phyloP scores from a whole-genome alignment of 2,329 filamentous ascomycete genomes.

The Paraconiothyrium brasiliense region DNA sequence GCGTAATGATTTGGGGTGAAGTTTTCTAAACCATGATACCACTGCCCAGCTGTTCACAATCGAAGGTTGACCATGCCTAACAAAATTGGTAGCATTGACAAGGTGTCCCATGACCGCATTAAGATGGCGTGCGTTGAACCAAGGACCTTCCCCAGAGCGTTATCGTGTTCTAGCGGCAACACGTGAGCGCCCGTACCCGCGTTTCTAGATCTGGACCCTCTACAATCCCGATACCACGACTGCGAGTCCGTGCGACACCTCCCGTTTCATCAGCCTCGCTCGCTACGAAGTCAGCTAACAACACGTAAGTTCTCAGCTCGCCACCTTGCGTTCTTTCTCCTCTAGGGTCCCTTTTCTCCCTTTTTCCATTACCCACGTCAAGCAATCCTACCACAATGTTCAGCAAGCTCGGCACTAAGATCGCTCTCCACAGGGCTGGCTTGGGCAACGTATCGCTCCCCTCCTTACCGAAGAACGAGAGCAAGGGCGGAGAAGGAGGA shows the following conservation, averaged over 20 bases:
- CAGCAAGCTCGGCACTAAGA: constrained; percentile 65
- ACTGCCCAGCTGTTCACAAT: constrained; percentile 1
- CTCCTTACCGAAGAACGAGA: constrained; percentile 28
- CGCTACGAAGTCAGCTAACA: constrained; percentile 29
- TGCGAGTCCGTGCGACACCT: constrained; percentile 37
- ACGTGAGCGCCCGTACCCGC: constrained; percentile 20
- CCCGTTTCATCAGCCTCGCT: constrained; percentile 38
- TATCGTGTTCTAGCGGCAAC: constrained; percentile 7
- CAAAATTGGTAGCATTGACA: neutral
- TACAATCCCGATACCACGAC: constrained; percentile 8
- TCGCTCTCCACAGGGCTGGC: constrained; percentile 67
- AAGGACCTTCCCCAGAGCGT: neutral
- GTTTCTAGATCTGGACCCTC: constrained; percentile 7
- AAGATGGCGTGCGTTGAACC: constrained; percentile 1
- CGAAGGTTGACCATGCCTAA: neutral
- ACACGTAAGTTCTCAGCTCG: constrained; percentile 26
- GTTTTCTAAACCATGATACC: constrained; percentile 16
- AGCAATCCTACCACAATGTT: constrained; percentile 57
- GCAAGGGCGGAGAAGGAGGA: constrained; percentile 33
- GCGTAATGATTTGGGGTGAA: neutral
- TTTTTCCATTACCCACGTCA: neutral
- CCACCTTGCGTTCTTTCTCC: constrained; percentile 5
- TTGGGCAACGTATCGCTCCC: constrained; percentile 61
- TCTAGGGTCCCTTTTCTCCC: neutral
- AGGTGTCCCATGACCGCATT: neutral